Base-by-base conservation (phyloP, 331 rosid genomes). In the Cydonia oblonga region DNA sequence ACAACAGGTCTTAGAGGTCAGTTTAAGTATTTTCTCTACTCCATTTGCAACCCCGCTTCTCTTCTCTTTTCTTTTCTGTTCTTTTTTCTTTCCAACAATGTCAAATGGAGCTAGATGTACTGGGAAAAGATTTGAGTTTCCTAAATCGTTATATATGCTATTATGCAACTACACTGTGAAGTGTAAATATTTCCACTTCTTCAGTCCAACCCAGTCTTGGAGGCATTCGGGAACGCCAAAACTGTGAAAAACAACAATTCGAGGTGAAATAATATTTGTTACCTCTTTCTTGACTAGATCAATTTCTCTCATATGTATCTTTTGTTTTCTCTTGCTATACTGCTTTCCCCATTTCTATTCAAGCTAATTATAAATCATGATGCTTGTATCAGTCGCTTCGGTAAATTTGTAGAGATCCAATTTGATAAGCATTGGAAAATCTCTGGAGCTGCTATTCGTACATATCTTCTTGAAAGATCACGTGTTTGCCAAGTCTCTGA, bases 201-300 rank as follows among this genome's bases (percentile, higher is more conserved):
- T 74, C 88, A 91, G 96, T 90, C 96, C 86, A 90, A 90, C 78
- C 96, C 95, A 68, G 96, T 90, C 60, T 62, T 90, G 80, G 96
- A 90, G 85, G 96, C 96, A 79, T 90, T 40, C 15, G 46, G 46
- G 46, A 40, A 40, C 46, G 46, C 46, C 46, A 40, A 40, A 40
- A 40, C 46, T 75, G 96, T 90, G 62, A 90, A 88, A 79, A 90
- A 90, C 79, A 90, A 90, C 78, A 90, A 90, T 76, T 90, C 96
- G 53, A 90, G 96, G 96, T 86, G 82, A 76, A 52, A 19, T 71
- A 51, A 11, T 40, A 40, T 56, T 35, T 66, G 38, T 19, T 33
- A 51, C 44, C 58, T 38, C 24, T 44, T 30, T 15, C 40, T 66
- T 70, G 26, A 22, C 8, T 56, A 56, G 18, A 22, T 22, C 11